Evolutionary conservation across 345 rosid genomes (phyloP).

Genomic region (Pugionium dolabratum): DNA sequence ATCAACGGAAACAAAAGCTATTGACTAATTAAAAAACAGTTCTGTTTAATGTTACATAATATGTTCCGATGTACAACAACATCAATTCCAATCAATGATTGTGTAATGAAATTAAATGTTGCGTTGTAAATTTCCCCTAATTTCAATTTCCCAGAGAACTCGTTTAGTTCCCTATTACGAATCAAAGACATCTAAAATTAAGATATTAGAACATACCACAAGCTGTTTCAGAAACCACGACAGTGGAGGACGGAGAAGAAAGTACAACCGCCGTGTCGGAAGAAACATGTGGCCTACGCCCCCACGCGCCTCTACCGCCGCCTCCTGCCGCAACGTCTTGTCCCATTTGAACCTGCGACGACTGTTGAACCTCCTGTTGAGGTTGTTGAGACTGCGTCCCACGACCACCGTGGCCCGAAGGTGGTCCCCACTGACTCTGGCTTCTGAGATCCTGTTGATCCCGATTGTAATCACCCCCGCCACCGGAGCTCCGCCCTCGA

Average conservation of each 20-base stretch:
- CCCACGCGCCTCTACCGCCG: slow-evolving; percentile 26
- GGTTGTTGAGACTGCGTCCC: slow-evolving; percentile 17
- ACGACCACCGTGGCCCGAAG: slow-evolving; percentile 30
- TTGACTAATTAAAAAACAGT: too few relatives aligned
- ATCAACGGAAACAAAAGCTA: too few relatives aligned
- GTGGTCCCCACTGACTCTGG: slow-evolving; percentile 40
- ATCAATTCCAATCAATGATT: too few relatives aligned
- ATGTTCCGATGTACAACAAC: too few relatives aligned
- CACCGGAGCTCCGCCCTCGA: slow-evolving; percentile 11
- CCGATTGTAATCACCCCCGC: too few relatives aligned
- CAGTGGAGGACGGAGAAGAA: slow-evolving; percentile 25
- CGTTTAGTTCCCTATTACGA: too few relatives aligned
- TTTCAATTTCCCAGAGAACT: neutral
- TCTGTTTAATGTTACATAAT: too few relatives aligned
- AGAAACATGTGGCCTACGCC: slow-evolving; percentile 8
- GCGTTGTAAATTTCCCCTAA: neutral
- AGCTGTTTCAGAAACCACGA: slow-evolving; percentile 17
- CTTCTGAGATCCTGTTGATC: slow-evolving; percentile 22
- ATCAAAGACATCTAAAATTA: too few relatives aligned
- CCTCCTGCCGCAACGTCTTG: slow-evolving; percentile 6
- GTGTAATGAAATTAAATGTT: too few relatives aligned
- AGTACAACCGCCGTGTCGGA: slow-evolving; percentile 10
- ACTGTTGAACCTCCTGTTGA: slow-evolving; percentile 10
- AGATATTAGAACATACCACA: slow-evolving; percentile 15
- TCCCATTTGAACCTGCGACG: neutral